A percentile compares a stretch with the other conserved stretches of the same genome.
phyloP scores from a whole-genome alignment of 2,329 filamentous ascomycete species.

The Trichoderma sp. region DNA sequence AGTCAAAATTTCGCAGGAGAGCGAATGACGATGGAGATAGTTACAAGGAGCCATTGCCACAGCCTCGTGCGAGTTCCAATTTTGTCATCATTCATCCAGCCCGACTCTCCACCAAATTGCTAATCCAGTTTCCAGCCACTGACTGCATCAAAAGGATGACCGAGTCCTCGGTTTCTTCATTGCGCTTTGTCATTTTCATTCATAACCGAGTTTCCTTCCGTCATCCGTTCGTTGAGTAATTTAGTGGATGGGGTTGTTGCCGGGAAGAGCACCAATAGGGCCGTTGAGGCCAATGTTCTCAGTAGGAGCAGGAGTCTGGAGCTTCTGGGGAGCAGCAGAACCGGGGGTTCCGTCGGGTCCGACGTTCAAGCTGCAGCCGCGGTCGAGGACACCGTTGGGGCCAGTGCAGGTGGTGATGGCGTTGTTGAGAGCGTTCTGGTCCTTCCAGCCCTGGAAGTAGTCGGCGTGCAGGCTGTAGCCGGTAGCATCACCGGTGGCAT shows the following conservation, averaged over 20 bases:
- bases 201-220: background rate
- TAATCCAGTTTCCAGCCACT: background rate
- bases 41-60: background rate
- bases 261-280: constrained; percentile 26
- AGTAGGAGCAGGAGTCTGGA: constrained; percentile 24
- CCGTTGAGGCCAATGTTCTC: constrained; percentile 29
- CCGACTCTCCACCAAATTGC: background rate
- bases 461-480: constrained; percentile 32
- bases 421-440: constrained; percentile 27
- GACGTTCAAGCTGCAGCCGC: constrained; percentile 28
- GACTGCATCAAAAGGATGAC: background rate
- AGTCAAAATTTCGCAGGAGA: background rate
- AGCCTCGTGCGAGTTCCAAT: background rate
- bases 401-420: constrained; percentile 30
- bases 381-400: constrained; percentile 24
- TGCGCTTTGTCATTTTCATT: background rate
- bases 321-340: constrained; percentile 19
- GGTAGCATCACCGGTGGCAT: constrained; percentile 29
- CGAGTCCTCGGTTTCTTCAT: background rate
- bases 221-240: background rate
- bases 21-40: background rate
- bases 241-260: constrained; percentile 28
- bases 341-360: constrained; percentile 26
- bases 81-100: constrained; percentile 6
- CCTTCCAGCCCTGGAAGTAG: constrained; percentile 31